Evolutionary conservation across 2,329 filamentous ascomycete species (phyloP).

Genomic region (Sarocladiaceae sp.): DNA sequence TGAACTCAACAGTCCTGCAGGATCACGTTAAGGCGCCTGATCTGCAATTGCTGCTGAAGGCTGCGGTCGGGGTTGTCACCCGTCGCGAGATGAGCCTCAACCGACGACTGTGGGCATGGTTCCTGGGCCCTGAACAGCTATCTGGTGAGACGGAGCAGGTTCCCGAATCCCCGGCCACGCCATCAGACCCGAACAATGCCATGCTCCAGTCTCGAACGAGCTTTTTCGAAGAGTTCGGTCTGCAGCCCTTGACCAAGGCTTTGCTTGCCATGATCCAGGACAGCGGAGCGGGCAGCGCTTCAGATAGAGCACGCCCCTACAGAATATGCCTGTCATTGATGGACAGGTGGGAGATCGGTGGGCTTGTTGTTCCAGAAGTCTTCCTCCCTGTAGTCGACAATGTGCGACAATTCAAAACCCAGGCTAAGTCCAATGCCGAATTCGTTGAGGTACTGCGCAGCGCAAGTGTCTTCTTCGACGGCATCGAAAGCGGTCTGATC

Average conservation of each 20-base stretch:
- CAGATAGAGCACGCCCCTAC: constrained; percentile 76
- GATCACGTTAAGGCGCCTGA: constrained; percentile 66
- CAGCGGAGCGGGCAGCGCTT: constrained; percentile 21
- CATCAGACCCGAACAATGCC: constrained; percentile 35
- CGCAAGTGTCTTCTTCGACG: constrained; percentile 94
- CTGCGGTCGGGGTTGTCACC: constrained; percentile 80
- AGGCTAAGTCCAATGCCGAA: constrained; percentile 58
- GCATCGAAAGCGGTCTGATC: constrained; percentile 88
- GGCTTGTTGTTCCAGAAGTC: constrained; percentile 77
- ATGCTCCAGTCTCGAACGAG: constrained; percentile 56
- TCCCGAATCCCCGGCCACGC: constrained; percentile 37
- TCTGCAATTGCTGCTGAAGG: constrained; percentile 71
- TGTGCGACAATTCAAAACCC: constrained; percentile 65
- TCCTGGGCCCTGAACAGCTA: constrained; percentile 69
- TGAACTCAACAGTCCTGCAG: constrained; percentile 77
- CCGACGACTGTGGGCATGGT: constrained; percentile 90
- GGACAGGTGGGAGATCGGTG: constrained; percentile 97
- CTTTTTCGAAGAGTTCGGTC: constrained; percentile 78
- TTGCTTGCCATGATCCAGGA: constrained; percentile 68
- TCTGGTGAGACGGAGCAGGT: constrained; percentile 40
- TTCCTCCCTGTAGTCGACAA: constrained; percentile 82
- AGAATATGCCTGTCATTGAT: constrained; percentile 90
- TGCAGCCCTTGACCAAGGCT: constrained; percentile 66
- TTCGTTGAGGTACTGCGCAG: constrained; percentile 86
- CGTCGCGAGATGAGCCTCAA: constrained; percentile 96